Evolutionary conservation across 495 filamentous ascomycete genomes (phyloP).

Genomic region (Margaritispora aquatica): DNA sequence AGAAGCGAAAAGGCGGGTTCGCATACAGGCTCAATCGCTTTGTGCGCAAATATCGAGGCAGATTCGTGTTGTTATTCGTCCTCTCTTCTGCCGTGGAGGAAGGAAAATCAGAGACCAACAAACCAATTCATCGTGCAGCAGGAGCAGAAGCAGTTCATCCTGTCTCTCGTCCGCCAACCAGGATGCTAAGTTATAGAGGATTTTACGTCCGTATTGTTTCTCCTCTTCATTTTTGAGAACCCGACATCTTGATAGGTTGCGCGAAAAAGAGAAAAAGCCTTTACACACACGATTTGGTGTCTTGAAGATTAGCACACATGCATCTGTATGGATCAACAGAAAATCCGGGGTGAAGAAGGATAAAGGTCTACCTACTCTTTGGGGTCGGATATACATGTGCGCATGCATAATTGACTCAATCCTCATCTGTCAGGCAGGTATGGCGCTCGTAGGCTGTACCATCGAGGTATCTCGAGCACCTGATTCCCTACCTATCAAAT

Average conservation of each 20-base stretch:
- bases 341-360: neutral
- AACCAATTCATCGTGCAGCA: too few species aligned
- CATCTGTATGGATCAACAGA: neutral
- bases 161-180: neutral
- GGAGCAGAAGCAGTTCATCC: too few species aligned
- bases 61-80: too few species aligned
- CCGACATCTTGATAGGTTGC: neutral
- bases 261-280: neutral
- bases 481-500: too few species aligned
- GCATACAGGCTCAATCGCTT: neutral
- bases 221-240: neutral
- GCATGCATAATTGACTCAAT: neutral
- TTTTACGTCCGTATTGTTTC: neutral
- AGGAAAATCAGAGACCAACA: too few species aligned
- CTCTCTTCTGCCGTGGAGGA: too few species aligned
- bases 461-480: too few species aligned
- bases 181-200: neutral
- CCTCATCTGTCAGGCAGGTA: too few species aligned
- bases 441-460: too few species aligned
- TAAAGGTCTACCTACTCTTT: neutral
- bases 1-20: neutral
- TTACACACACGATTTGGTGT: neutral
- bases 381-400: neutral
- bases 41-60: too few species aligned
- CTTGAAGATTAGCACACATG: neutral